Evolutionary conservation across 1,139 yeast genomes (phyloP).

Genomic region (Debaryomycetaceae sp.): DNA sequence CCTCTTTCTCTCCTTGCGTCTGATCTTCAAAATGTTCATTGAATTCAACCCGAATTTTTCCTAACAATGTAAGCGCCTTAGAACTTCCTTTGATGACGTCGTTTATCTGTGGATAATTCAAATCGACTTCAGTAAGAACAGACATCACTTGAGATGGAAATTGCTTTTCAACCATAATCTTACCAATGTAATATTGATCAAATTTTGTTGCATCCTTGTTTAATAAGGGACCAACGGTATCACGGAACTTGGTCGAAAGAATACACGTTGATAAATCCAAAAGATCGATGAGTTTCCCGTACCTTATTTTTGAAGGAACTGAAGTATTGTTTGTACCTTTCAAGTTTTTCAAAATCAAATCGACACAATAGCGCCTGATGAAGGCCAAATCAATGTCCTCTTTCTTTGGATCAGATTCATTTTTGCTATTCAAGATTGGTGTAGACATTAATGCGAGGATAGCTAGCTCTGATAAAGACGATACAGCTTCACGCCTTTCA

Average conservation of each 20-base stretch:
- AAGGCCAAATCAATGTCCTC: slow-evolving; percentile 69
- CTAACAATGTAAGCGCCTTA: slow-evolving; percentile 59
- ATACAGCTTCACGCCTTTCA: slow-evolving; percentile 43
- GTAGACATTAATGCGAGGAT: slow-evolving; percentile 63
- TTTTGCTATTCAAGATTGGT: slow-evolving; percentile 36
- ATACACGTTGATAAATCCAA: slow-evolving; percentile 49
- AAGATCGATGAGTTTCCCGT: slow-evolving; percentile 56
- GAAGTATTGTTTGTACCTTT: slow-evolving; percentile 41
- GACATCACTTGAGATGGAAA: slow-evolving; percentile 56
- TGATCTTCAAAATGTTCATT: slow-evolving; percentile 56
- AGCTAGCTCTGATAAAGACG: slow-evolving; percentile 50
- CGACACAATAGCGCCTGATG: slow-evolving; percentile 72
- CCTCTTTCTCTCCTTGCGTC: slow-evolving; percentile 42
- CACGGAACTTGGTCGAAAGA: slow-evolving; percentile 40
- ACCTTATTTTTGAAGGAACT: slow-evolving; percentile 31
- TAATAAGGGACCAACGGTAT: slow-evolving; percentile 39
- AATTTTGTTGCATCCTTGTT: slow-evolving; percentile 48
- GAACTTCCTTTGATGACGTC: slow-evolving; percentile 55
- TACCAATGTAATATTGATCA: slow-evolving; percentile 61
- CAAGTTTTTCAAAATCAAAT: slow-evolving; percentile 60
- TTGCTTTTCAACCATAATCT: slow-evolving; percentile 63
- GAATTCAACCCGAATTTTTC: slow-evolving; percentile 56
- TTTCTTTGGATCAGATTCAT: slow-evolving; percentile 42
- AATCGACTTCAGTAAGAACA: slow-evolving; percentile 60
- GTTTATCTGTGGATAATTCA: slow-evolving; percentile 66